Evolutionary conservation across 768 basidiomycete species (phyloP), one percentile per base, ranked within the genome.

Genomic region (Lyophyllum semitale): DNA sequence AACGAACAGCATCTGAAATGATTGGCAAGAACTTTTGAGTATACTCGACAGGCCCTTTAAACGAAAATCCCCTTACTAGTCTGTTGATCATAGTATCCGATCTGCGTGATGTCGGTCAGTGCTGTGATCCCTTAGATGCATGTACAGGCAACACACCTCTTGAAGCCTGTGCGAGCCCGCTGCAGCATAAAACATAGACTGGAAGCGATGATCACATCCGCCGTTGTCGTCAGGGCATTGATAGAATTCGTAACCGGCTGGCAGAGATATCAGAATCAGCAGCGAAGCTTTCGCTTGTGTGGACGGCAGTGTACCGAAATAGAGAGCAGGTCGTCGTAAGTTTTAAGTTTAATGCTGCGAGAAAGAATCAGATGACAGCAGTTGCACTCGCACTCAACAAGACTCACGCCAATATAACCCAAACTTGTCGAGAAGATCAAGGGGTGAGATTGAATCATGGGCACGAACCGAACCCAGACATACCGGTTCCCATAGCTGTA

Each of bases 51-150:
- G 4, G n/a, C n/a, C n/a, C 32, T 8, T 9, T 17, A 27, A 35
- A 41, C 48, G 4, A 37, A 1, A 1, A 7, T 13, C 2, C 23
- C 62, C 75, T 48, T 49, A 77, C 78, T 54, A 84, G 57, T 51
- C 71, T 76, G 53, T 71, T 82, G 56, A 85, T 79, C 65, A 84
- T 73, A 0, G 70, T 76, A 57, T 84, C 82, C 8, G 79, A 77
- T 52, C 79, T 74, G 27, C 48, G 41, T 37, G 13, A 12, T 23
- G 23, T 32, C 51, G 33, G 47, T n/a, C 20, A 56, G 32, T 20
- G 27, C 48, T 18, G 25, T 23, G 25, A n/a, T 43, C 32, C 6
- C 11, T 20, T 12, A 35, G 15, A 4, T 22, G 29, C 3, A 23
- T 7, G 42, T 8, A 22, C 2, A 5, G 4, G 12, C 20, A 5